Evolutionary conservation across 2,329 filamentous ascomycete species (phyloP).

Genomic region (Cytospora paraplurivora): DNA sequence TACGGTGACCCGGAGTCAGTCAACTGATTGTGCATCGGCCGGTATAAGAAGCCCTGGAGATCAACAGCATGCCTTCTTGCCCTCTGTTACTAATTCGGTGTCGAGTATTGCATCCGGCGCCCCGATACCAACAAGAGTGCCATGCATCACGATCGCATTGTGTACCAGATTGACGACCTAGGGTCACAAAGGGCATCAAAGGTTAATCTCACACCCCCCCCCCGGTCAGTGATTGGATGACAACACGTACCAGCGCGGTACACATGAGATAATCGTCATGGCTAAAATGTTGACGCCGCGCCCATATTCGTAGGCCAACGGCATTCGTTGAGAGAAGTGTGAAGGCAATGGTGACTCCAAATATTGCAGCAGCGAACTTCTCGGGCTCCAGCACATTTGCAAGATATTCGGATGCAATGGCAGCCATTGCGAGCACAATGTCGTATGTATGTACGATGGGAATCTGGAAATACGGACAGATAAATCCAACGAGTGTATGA

Average conservation of each 20-base stretch:
- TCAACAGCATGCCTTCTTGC: constrained; percentile 16
- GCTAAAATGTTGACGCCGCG: constrained; percentile 19
- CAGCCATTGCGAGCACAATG: constrained; percentile 18
- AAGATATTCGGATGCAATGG: constrained; percentile 27
- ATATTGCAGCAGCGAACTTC: constrained; percentile 28
- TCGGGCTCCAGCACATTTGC: constrained; percentile 25
- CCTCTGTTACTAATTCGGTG: constrained; percentile 22
- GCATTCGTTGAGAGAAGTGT: constrained; percentile 24
- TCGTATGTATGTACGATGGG: background rate
- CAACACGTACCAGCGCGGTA: constrained; percentile 20
- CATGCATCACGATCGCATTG: constrained; percentile 28
- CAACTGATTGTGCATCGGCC: background rate
- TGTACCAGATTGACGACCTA: constrained; percentile 26
- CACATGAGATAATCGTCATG: constrained; percentile 28
- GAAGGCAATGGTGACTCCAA: constrained; percentile 27
- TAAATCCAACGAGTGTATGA: constrained; percentile 4
- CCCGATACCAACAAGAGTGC: constrained; percentile 27
- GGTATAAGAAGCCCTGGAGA: background rate
- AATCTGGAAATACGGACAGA: background rate
- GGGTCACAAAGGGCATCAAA: background rate
- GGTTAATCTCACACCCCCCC: background rate
- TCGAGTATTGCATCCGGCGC: constrained; percentile 26
- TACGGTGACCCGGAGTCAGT: background rate
- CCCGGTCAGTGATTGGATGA: background rate
- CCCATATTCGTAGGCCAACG: constrained; percentile 22